phyloP scores from a whole-genome alignment of 2,329 filamentous ascomycete genomes.

The Talaromyces amestolkiae region DNA sequence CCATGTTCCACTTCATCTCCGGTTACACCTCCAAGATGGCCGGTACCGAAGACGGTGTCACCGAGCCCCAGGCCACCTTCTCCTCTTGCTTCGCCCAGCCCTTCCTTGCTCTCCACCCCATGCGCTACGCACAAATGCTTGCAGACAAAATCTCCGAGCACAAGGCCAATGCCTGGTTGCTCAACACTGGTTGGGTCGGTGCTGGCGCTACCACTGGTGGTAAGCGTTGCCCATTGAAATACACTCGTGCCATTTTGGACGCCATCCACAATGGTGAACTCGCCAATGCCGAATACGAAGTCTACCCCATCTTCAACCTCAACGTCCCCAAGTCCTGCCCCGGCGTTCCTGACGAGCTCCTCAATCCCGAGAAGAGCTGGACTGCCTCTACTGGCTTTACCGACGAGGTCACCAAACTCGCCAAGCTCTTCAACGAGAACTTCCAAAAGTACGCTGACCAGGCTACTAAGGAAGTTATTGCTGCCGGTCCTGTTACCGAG shows the following conservation, averaged over 20 bases:
- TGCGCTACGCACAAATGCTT: slow-evolving; percentile 98
- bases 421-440: slow-evolving; percentile 87
- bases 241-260: slow-evolving; percentile 96
- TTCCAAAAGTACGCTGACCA: slow-evolving; percentile 92
- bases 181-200: slow-evolving; percentile 98
- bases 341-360: slow-evolving; percentile 82
- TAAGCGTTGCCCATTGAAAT: slow-evolving; percentile 97
- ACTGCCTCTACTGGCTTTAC: slow-evolving; percentile 79
- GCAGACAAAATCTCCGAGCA: slow-evolving; percentile 96
- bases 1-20: slow-evolving; percentile 99
- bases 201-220: slow-evolving; percentile 86
- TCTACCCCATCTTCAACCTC: slow-evolving; percentile 94
- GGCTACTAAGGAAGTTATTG: slow-evolving; percentile 75
- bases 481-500: slow-evolving; percentile 41
- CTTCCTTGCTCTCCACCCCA: slow-evolving; percentile 97
- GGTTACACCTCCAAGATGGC: slow-evolving; percentile 99
- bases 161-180: slow-evolving; percentile 94
- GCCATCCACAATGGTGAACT: slow-evolving; percentile 97
- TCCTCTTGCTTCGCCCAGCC: slow-evolving; percentile 99
- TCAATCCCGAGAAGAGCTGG: slow-evolving; percentile 95
- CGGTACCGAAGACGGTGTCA: slow-evolving; percentile 94
- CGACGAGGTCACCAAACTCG: slow-evolving; percentile 86
- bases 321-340: slow-evolving; percentile 89
- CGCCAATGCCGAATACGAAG: slow-evolving; percentile 89
- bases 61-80: slow-evolving; percentile 97